Evolutionary conservation across 805 yeast genomes (phyloP).

Genomic region (Wickerhamiella bombiphila): DNA sequence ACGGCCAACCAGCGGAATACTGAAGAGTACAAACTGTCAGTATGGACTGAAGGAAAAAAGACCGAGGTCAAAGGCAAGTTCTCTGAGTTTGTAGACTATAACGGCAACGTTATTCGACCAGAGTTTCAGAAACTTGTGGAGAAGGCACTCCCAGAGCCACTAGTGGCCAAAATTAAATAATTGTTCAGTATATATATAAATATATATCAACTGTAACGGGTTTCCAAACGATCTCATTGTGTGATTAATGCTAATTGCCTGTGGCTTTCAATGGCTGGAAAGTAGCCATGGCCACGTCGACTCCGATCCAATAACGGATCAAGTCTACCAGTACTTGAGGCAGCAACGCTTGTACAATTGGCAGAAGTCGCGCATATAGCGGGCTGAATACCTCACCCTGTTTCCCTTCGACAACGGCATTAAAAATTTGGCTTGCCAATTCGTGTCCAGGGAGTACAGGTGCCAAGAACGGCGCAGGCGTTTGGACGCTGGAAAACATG

Average conservation of each 20-base stretch:
- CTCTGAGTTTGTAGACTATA: slow-evolving; percentile 9
- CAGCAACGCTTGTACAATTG: slow-evolving; percentile 38
- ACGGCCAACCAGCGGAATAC: slow-evolving; percentile 8
- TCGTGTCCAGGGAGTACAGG: slow-evolving; percentile 54
- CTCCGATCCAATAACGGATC: slow-evolving; percentile 41
- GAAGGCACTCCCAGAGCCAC: slow-evolving; percentile 1
- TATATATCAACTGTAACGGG: neutral
- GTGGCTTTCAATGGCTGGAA: neutral
- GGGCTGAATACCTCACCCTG: slow-evolving; percentile 57
- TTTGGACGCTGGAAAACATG: slow-evolving; percentile 50
- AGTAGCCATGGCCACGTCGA: slow-evolving; percentile 31
- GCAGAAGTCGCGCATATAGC: slow-evolving; percentile 52
- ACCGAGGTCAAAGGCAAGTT: slow-evolving; percentile 3
- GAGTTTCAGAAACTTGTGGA: slow-evolving; percentile 6
- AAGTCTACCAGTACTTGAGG: slow-evolving; percentile 55
- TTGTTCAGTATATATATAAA: neutral
- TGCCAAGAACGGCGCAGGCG: slow-evolving; percentile 56
- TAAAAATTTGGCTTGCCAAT: slow-evolving; percentile 42
- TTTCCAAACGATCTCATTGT: neutral
- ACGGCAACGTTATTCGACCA: slow-evolving; percentile 9
- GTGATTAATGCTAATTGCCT: neutral
- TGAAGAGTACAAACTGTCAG: slow-evolving; percentile 4
- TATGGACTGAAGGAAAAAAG: neutral
- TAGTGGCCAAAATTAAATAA: no score
- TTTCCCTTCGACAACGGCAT: slow-evolving; percentile 12